Evolutionary conservation across 345 rosid species (phyloP).

Genomic region (Moricandia moricandioides): DNA sequence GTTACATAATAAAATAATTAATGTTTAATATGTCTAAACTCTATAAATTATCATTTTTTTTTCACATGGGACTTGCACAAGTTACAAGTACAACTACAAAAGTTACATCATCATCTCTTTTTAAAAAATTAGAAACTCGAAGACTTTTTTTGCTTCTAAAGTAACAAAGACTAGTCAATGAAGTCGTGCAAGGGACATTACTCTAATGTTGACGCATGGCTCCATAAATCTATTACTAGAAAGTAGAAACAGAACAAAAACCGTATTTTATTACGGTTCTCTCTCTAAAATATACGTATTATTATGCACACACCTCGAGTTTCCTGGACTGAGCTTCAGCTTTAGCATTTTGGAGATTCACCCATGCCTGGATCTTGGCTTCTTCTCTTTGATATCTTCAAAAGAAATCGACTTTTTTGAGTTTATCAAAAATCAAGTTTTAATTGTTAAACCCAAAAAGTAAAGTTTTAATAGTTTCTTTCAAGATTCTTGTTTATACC

Average conservation of each 20-base stretch:
- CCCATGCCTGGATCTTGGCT: conserved; percentile 93
- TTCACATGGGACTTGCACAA: conserved; percentile 37
- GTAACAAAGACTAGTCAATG: conserved; percentile 59
- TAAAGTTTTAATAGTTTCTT: neutral
- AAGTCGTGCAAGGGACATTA: conserved; percentile 11
- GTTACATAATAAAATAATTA: neutral
- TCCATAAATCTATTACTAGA: conserved; percentile 43
- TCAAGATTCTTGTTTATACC: conserved; percentile 40
- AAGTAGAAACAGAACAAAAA: neutral
- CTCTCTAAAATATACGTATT: neutral
- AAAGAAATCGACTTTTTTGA: neutral
- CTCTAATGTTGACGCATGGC: conserved; percentile 47
- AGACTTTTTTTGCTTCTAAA: conserved; percentile 38
- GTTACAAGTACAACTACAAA: conserved; percentile 29
- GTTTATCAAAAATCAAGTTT: neutral
- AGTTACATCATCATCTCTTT: conserved; percentile 24
- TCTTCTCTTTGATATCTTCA: conserved; percentile 84
- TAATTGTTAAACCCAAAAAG: neutral
- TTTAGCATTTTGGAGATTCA: conserved; percentile 86
- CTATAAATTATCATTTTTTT: neutral
- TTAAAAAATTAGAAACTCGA: conserved; percentile 36
- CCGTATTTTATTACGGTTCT: conserved; percentile 3
- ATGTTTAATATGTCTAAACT: neutral
- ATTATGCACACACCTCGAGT: conserved; percentile 54
- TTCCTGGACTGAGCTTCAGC: conserved; percentile 96